Conservation (phyloP, 1,284 basidiomycete genomes). For the Ustilago trichophora region DNA sequence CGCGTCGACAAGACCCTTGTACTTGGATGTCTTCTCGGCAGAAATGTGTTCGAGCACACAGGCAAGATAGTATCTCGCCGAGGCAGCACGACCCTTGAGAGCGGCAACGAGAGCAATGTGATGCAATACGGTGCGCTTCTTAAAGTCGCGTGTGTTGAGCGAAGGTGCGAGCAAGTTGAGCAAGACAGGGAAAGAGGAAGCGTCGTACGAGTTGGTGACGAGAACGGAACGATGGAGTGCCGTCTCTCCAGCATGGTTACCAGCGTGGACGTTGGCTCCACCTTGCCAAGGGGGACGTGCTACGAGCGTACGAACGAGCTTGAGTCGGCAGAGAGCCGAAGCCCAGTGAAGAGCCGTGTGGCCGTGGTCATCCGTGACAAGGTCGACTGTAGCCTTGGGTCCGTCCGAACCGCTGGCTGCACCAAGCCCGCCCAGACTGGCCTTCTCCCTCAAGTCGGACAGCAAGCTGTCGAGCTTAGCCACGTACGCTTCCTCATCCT, state of each 20-base stretch:
- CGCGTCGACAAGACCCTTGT: slow-evolving; percentile 79
- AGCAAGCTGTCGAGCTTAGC: slow-evolving; percentile 45
- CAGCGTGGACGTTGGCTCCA: slow-evolving; percentile 62
- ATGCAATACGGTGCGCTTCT: slow-evolving; percentile 90
- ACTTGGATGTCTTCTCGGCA: slow-evolving; percentile 65
- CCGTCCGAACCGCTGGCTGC: slow-evolving; percentile 78
- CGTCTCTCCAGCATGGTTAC: slow-evolving; percentile 91
- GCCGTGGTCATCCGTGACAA: slow-evolving; percentile 82
- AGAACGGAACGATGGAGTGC: slow-evolving; percentile 91
- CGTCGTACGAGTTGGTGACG: slow-evolving; percentile 85
- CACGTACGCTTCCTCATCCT: slow-evolving; percentile 21
- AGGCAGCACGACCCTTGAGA: slow-evolving; percentile 82
- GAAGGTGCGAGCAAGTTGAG: slow-evolving; percentile 75
- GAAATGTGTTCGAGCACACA: slow-evolving; percentile 79
- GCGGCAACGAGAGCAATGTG: slow-evolving; percentile 91
- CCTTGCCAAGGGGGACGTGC: slow-evolving; percentile 72
- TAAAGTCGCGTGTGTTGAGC: slow-evolving; percentile 87
- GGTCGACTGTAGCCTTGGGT: slow-evolving; percentile 73
- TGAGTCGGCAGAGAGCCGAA: slow-evolving; percentile 78
- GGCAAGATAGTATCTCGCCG: slow-evolving; percentile 91
- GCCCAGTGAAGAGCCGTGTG: slow-evolving; percentile 95
- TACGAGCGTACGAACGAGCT: slow-evolving; percentile 56
- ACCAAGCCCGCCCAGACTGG: slow-evolving; percentile 67
- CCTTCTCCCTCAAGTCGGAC: slow-evolving; percentile 40
- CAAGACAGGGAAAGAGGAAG: slow-evolving; percentile 75